phyloP scores from a whole-genome alignment of 2,329 filamentous ascomycete genomes.

The Fusarium luffae region DNA sequence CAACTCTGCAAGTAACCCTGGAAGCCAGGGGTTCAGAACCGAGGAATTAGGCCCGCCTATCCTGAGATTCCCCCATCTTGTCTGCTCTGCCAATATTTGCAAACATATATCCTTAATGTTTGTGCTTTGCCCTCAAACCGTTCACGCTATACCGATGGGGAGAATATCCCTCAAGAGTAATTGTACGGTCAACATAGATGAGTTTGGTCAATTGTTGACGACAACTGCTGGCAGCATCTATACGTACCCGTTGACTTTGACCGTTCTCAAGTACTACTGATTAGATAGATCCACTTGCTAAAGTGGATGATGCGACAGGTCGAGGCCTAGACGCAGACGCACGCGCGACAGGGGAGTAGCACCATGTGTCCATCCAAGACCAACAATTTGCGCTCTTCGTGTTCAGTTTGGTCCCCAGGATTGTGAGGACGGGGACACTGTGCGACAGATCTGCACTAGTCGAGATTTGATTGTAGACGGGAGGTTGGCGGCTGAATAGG shows the following conservation, averaged over 20 bases:
- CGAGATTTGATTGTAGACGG: constrained; percentile 46
- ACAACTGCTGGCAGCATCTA: not conserved
- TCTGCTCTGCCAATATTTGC: constrained; percentile 23
- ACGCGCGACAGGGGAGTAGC: constrained; percentile 41
- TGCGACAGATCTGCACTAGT: constrained; percentile 47
- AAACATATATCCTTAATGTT: not conserved
- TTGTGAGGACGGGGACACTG: constrained; percentile 34
- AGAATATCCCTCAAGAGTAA: not conserved
- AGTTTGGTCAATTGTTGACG: not conserved
- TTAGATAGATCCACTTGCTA: constrained; percentile 31
- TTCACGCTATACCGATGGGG: not conserved
- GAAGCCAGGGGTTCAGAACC: constrained; percentile 40
- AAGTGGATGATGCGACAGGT: constrained; percentile 45
- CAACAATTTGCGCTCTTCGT: constrained; percentile 39
- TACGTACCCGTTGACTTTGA: constrained; percentile 7
- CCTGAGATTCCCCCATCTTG: constrained; percentile 25
- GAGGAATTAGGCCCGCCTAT: constrained; percentile 45
- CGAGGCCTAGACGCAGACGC: constrained; percentile 38
- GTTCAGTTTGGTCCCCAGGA: constrained; percentile 43
- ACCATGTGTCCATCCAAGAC: constrained; percentile 38
- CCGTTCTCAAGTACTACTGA: constrained; percentile 21
- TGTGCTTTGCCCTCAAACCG: not conserved
- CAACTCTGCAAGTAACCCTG: constrained; percentile 38
- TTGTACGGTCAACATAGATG: not conserved
- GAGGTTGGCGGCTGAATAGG: constrained; percentile 32